Percentiles rank a stretch among this genome's conserved stretches.
Evolutionary conservation across 306 rosid species (phyloP).

Genomic region (Senna tora): DNA sequence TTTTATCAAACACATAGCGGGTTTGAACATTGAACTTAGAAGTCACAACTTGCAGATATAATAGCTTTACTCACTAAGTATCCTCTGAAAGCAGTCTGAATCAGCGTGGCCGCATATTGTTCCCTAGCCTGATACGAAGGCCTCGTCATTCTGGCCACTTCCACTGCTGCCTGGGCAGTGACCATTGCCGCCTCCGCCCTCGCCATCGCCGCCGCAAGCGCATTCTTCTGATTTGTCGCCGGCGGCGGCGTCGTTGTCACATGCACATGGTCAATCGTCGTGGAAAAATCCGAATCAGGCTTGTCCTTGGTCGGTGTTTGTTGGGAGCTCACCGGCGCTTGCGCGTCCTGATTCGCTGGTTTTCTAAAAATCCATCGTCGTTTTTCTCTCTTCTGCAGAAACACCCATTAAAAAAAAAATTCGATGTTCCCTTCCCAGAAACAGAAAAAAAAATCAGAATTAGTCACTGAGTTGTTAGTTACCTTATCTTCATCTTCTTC

Average conservation of each 20-base stretch:
- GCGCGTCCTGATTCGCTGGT: conserved; percentile 57
- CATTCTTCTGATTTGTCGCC: conserved; percentile 62
- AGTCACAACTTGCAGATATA: conserved; percentile 28
- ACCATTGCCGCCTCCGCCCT: conserved; percentile 86
- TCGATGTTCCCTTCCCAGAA: neutral
- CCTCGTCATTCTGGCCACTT: conserved; percentile 64
- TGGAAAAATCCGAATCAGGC: conserved; percentile 30
- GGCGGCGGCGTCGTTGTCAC: conserved; percentile 23
- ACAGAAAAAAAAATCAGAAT: neutral
- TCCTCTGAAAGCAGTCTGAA: conserved; percentile 94
- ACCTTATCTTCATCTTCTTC: conserved; percentile 91
- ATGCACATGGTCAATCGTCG: conserved; percentile 38
- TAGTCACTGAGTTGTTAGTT: neutral
- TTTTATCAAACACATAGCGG: neutral
- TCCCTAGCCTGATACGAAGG: conserved; percentile 58
- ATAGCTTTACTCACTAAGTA: conserved; percentile 63
- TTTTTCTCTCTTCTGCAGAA: conserved; percentile 80
- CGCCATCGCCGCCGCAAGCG: conserved; percentile 71
- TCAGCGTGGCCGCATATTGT: conserved; percentile 54
- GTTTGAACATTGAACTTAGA: neutral
- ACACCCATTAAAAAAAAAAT: neutral
- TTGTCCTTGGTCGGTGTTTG: conserved; percentile 44
- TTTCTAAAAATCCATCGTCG: conserved; percentile 88
- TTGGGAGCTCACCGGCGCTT: conserved; percentile 25
- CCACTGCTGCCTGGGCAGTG: conserved; percentile 75